phyloP scores from a whole-genome alignment of 345 rosid species.

The Arabidopsis thaliana region TAIR10.1 NC_003075.7:10096001-10096500 shows the following conservation, averaged over 20 bases:
- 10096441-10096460: slow-evolving; percentile 47
- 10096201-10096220: slow-evolving; percentile 80
- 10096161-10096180: slow-evolving; percentile 77
- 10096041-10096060: slow-evolving; percentile 51
- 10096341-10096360: neutral
- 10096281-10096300: slow-evolving; percentile 53
- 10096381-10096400: slow-evolving; percentile 26
- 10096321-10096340: neutral
- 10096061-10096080: slow-evolving; percentile 5
- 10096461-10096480: slow-evolving; percentile 27
- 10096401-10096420: slow-evolving; percentile 35
- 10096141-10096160: slow-evolving; percentile 63
- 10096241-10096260: slow-evolving; percentile 80
- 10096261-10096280: slow-evolving; percentile 65
- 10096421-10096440: slow-evolving; percentile 33
- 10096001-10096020: slow-evolving; percentile 91
- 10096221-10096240: slow-evolving; percentile 74
- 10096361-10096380: slow-evolving; percentile 1
- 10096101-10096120: neutral
- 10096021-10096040: slow-evolving; percentile 62
- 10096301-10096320: neutral
- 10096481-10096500: slow-evolving; percentile 27
- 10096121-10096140: slow-evolving; percentile 50
- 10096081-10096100: neutral
- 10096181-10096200: slow-evolving; percentile 71